Conservation (phyloP, 78 protist genomes). For the Pigoraptor vietnamica region DNA sequence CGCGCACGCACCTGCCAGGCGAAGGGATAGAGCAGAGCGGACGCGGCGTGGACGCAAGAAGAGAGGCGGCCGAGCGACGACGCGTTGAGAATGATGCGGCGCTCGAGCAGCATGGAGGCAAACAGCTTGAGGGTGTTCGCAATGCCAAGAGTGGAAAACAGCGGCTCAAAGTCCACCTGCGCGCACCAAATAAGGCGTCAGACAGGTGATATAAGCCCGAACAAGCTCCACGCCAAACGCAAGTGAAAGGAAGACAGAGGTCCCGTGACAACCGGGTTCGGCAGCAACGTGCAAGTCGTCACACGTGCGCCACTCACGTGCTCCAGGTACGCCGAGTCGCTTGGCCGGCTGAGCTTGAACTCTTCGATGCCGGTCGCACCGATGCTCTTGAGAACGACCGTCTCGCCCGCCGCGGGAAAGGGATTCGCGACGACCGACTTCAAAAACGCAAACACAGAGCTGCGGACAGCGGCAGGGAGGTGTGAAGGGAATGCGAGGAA, state of each 20-base stretch:
- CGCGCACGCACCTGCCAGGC: too few species aligned
- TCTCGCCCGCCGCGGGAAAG: neutral
- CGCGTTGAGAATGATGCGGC: neutral
- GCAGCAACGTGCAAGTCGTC: too few species aligned
- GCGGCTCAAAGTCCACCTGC: neutral
- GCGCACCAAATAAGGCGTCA: too few species aligned
- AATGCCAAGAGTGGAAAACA: neutral
- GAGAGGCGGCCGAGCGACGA: neutral
- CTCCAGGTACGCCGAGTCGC: neutral
- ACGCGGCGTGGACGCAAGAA: neutral
- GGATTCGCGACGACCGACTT: too few species aligned
- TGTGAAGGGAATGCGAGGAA: too few species aligned
- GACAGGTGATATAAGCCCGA: too few species aligned
- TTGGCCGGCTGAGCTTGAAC: neutral
- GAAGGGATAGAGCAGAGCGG: slow-evolving; percentile 11
- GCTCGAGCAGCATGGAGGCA: slow-evolving; percentile 4
- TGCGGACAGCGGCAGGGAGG: too few species aligned
- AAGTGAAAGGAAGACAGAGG: too few species aligned
- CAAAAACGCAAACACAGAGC: too few species aligned
- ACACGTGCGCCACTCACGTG: neutral
- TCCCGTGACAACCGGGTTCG: too few species aligned
- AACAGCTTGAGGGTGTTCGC: neutral
- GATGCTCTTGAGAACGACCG: neutral
- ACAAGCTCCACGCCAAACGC: too few species aligned
- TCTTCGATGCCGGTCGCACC: neutral